A percentile compares a stretch with the other conserved stretches of the same genome.
Conservation (phyloP, 345 rosid genomes). For the Eucalyptus regnans region DNA sequence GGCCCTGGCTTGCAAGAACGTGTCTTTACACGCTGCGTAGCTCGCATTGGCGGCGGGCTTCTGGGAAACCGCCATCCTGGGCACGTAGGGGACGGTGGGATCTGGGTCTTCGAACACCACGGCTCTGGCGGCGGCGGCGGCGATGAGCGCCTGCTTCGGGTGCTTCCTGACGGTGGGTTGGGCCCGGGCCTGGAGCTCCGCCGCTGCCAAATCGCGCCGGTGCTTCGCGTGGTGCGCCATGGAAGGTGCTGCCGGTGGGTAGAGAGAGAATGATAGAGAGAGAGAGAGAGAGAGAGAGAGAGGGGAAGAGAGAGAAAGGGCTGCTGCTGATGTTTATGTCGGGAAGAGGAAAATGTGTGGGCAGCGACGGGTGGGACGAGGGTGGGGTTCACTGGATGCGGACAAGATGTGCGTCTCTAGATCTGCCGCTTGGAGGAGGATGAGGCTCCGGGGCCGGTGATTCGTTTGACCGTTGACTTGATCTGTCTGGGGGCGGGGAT, state of each 20-base stretch:
- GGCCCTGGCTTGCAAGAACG: slow-evolving; percentile 39
- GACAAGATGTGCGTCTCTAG: background rate
- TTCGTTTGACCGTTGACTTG: slow-evolving; percentile 39
- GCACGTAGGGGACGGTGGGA: background rate
- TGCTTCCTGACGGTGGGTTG: slow-evolving; percentile 1
- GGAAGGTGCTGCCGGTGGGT: background rate
- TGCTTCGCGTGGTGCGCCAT: slow-evolving; percentile 23
- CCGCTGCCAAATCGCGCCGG: slow-evolving; percentile 17
- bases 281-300: background rate
- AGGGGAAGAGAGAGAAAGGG: background rate
- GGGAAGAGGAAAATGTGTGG: background rate
- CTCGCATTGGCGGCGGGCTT: slow-evolving; percentile 10
- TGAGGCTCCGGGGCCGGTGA: background rate
- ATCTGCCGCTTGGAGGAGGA: slow-evolving; percentile 1
- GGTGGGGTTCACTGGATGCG: background rate
- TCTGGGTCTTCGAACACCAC: slow-evolving; percentile 4
- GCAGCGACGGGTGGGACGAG: background rate
- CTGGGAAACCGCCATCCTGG: background rate
- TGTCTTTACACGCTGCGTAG: slow-evolving; percentile 2
- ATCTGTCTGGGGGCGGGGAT: background rate
- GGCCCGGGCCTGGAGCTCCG: background rate
- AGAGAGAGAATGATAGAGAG: background rate
- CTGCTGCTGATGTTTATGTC: background rate
- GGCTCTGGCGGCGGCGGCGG: slow-evolving; percentile 1
- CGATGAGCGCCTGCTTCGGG: background rate